Conservation (phyloP, 306 rosid species). For the Cicer chorassanicum region DNA sequence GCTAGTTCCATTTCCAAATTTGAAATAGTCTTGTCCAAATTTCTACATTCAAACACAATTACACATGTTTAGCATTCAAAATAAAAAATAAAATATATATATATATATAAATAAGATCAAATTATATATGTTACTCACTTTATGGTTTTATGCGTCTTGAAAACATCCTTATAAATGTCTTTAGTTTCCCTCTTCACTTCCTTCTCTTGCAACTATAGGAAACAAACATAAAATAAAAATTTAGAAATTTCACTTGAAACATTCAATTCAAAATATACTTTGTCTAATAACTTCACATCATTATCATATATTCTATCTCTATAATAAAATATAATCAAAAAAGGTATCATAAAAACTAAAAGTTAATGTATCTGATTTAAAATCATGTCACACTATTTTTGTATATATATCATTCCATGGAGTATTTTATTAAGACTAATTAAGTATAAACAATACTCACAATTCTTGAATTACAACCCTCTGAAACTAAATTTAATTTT, state of each 20-base stretch:
- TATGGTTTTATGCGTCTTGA: constrained; percentile 71
- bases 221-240: constrained; percentile 28
- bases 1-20: constrained; percentile 89
- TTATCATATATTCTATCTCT: no score
- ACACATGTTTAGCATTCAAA: constrained; percentile 4
- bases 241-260: constrained; percentile 19
- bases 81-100: background rate
- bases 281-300: no score
- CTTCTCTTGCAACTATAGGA: constrained; percentile 70
- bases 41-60: constrained; percentile 52
- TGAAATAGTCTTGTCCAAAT: constrained; percentile 87
- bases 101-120: background rate
- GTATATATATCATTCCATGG: no score
- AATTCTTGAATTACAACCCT: constrained; percentile 76
- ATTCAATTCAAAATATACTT: background rate
- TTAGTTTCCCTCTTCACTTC: constrained; percentile 74
- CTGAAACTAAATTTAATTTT: constrained; percentile 74
- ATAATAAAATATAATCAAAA: no score
- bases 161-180: constrained; percentile 63
- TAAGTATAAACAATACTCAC: constrained; percentile 52
- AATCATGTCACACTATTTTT: no score
- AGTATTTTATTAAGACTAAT: no score
- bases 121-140: constrained; percentile 59
- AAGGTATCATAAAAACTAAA: no score
- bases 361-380: no score